Base-by-base conservation (phyloP, 306 rosid genomes). In the Phaseolus lunatus region DNA sequence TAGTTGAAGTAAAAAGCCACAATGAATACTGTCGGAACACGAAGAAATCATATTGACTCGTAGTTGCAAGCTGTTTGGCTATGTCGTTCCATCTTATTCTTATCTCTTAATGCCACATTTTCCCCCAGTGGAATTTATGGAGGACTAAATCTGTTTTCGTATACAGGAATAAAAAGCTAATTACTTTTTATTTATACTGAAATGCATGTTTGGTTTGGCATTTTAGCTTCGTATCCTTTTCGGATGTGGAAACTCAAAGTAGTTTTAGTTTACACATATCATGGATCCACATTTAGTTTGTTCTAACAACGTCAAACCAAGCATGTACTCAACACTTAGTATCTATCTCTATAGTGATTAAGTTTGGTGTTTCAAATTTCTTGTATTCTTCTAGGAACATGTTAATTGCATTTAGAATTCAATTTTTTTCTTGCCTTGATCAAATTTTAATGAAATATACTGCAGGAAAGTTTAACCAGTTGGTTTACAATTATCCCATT, bases 401-500 rank as follows among this genome's bases (percentile, higher is more conserved):
- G 16, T 75, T 26, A 33, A 35, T 23, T 9, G 24, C 39, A 20
- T 71, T 54, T 56, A 20, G 27, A 57, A 22, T 53, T 33, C 58
- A 54, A 27, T n/a, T 39, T 27, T 56, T 31, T 83, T 61, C 22
- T 10, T 18, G 26, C 59, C 54, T 41, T 67, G 41, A 58, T 63
- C n/a, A 52, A 31, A 20, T 35, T 31, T 39, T 70, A 69, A 72
- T 64, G 69, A 53, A 59, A 78, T 57, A 35, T 78, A 56, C 62
- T 83, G 86, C 93, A 95, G 98, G 96, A 47, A 95, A 92, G 90
- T 95, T 95, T 86, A 95, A 95, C 71, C 98, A 95, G 53, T 80
- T 95, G 84, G 99, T 95, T 77, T 95, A 95, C 90, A 95, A 95
- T 83, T 95, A 91, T 91, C 99, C 99, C 68, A 95, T 95, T 77